phyloP scores from a whole-genome alignment of 345 rosid genomes.

The Melastoma malabathricum region DNA sequence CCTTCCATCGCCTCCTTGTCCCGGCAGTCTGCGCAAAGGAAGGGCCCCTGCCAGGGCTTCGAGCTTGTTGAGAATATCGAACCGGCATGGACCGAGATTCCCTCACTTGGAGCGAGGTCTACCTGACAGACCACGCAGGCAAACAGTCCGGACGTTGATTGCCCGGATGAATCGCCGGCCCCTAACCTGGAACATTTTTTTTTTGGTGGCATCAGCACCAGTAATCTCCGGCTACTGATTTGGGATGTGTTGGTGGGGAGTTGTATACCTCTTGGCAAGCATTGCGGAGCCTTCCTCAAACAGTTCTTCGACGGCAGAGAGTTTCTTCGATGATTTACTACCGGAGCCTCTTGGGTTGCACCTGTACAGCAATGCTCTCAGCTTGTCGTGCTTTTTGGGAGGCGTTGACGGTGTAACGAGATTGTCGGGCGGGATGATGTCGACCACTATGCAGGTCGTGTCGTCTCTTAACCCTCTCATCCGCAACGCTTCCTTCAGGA shows the following conservation, averaged over 20 bases:
- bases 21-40: constrained; percentile 64
- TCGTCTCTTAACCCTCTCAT: constrained; percentile 78
- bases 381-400: constrained; percentile 45
- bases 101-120: constrained; percentile 68
- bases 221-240: no score
- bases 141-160: constrained; percentile 49
- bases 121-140: constrained; percentile 71
- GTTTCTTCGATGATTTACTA: constrained; percentile 45
- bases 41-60: constrained; percentile 89
- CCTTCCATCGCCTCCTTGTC: constrained; percentile 95
- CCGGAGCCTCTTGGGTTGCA: constrained; percentile 39
- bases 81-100: constrained; percentile 77
- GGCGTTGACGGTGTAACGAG: constrained; percentile 23
- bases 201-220: no score
- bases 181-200: constrained; percentile 38
- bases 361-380: constrained; percentile 40
- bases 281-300: constrained; percentile 96
- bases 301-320: constrained; percentile 67
- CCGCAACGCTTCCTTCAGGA: constrained; percentile 69
- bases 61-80: constrained; percentile 53
- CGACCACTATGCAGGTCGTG: constrained; percentile 83
- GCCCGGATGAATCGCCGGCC: constrained; percentile 24
- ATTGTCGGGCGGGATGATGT: constrained; percentile 68
- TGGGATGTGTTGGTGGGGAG: no score
- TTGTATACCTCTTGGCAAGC: constrained; percentile 69